Percentiles rank a stretch among this genome's conserved stretches.
phyloP scores from a whole-genome alignment of 345 rosid species.

The Jatropha curcas region DNA sequence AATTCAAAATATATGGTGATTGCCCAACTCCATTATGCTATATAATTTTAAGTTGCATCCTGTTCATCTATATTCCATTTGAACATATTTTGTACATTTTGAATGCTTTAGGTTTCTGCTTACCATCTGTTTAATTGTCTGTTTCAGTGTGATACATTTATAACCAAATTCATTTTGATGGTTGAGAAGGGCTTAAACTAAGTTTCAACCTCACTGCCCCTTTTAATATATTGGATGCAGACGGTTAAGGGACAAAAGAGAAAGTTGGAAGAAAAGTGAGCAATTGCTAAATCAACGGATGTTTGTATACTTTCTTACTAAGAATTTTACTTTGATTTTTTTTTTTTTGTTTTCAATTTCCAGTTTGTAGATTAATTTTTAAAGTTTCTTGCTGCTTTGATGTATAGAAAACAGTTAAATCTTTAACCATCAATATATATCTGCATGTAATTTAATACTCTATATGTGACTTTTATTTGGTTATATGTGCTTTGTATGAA shows the following conservation, averaged over 20 bases:
- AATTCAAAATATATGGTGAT: constrained; percentile 64
- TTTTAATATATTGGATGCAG: constrained; percentile 31
- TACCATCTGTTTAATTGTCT: background rate
- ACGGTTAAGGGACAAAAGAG: constrained; percentile 72
- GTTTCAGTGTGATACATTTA: background rate
- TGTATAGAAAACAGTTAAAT: no score
- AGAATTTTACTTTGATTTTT: background rate
- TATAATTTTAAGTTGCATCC: background rate
- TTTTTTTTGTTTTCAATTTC: no score
- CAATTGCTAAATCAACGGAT: constrained; percentile 59
- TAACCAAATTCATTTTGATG: background rate
- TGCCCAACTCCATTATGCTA: background rate
- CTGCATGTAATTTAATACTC: no score
- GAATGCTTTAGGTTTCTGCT: background rate
- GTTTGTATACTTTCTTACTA: constrained; percentile 23
- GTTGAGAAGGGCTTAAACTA: background rate
- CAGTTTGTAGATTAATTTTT: constrained; percentile 1
- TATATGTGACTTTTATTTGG: no score
- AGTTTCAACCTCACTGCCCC: background rate
- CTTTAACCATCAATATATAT: no score
- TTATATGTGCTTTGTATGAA: no score
- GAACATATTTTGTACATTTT: background rate
- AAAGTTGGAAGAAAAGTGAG: constrained; percentile 66
- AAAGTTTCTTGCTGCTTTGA: no score
- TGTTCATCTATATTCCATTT: background rate